These are phyloP conservation scores for Yamadazyma ubonensis DNA, from an alignment of 805 yeast genomes.

Conservation along the genomic window DNA sequence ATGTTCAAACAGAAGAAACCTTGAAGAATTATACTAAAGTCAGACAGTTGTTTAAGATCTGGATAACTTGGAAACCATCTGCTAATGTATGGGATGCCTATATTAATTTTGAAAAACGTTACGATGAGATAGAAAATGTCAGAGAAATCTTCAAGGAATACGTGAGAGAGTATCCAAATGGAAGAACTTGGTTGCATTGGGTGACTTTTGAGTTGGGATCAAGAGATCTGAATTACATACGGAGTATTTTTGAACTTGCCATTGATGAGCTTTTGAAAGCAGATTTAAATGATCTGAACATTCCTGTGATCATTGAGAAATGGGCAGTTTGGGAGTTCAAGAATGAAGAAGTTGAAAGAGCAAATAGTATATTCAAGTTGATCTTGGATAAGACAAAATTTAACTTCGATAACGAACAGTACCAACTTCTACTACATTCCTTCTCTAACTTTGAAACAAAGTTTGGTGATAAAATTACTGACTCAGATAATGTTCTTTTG, in stretches of 20 bases:
- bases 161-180: conserved; percentile 31
- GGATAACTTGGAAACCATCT: conserved; percentile 79
- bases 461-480: conserved; percentile 60
- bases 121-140: conserved; percentile 54
- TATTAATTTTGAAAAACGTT: conserved; percentile 68
- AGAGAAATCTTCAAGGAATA: conserved; percentile 59
- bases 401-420: conserved; percentile 28
- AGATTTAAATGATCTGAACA: conserved; percentile 17
- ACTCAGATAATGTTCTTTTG: conserved; percentile 38
- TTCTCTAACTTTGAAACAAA: conserved; percentile 63
- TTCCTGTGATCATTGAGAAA: conserved; percentile 39
- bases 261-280: conserved; percentile 49
- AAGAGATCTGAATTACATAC: conserved; percentile 43
- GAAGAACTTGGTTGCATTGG: conserved; percentile 75
- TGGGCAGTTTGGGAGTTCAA: conserved; percentile 76
- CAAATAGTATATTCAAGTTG: conserved; percentile 53
- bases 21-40: conserved; percentile 62
- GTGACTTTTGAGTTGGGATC: conserved; percentile 53
- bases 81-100: conserved; percentile 71
- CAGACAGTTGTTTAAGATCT: conserved; percentile 65
- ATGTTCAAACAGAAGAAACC: conserved; percentile 79
- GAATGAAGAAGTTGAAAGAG: conserved; percentile 60
- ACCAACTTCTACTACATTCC: conserved; percentile 32
- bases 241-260: conserved; percentile 68
- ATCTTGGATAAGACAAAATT: conserved; percentile 38